Evolutionary conservation across 768 basidiomycete genomes (phyloP), one percentile per base, ranked within the genome.

Genomic region (Mycena latifolia): DNA sequence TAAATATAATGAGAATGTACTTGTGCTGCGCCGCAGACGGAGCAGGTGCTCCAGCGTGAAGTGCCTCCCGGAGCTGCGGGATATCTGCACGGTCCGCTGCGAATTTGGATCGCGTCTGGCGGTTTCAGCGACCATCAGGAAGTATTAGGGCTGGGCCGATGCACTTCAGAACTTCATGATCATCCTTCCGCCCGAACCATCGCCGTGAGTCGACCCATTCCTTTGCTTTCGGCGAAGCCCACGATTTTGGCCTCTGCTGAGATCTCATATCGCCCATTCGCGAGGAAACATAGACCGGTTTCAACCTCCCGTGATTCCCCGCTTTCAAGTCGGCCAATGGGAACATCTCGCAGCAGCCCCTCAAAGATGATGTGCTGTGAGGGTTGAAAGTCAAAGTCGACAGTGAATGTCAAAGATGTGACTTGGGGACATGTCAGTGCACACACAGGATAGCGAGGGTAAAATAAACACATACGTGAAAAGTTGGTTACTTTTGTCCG

Each of bases 201-300:
- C 28, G 78, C 85, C 14, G 76, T 79, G 15, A 87, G 75, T 56
- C 79, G 79, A 37, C 82, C 81, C 37, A 75, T 77, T n/a, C 85
- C 77, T 58, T 77, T 78, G 52, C 65, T 66, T 71, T 76, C 73
- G 31, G 61, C 48, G 45, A 66, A 55, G 64, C 75, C 79, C 27
- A 81, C 76, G 46, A 76, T 75, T 66, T 79, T 79, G 20, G 81
- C 84, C 66, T 82, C 79, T 11, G 81, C 84, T 43, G 76, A 78
- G 55, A 86, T 77, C 61, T 86, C 84, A 65, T 93, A 95, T 55
- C 80, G 77, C 11, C 94, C 94, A 48, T 81, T 81, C 15, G 92
- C 84, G 22, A 95, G 84, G 77, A 96, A 94, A 71, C 90, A 92
- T 15, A 96, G 65, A 2, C 89, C 84, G 1, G 86, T 79, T 48